phyloP scores from a whole-genome alignment of 2,329 filamentous ascomycete species.

The Ophiostoma ulmi region DNA sequence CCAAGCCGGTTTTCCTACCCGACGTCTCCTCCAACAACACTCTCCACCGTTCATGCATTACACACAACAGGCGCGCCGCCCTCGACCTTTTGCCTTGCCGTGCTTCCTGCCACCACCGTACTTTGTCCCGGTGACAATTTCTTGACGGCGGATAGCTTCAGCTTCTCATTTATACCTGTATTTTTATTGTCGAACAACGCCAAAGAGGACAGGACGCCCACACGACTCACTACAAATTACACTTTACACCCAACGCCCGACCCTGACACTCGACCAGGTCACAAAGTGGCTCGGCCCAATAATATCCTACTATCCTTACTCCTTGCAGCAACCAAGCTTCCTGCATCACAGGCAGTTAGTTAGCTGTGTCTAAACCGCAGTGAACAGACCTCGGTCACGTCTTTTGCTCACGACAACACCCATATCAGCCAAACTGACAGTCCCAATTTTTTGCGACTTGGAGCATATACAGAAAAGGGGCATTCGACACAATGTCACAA shows the following conservation, averaged over 20 bases:
- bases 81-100: neutral
- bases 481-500: slow-evolving; percentile 24
- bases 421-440: neutral
- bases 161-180: neutral
- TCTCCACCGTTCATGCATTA: slow-evolving; percentile 16
- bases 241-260: neutral
- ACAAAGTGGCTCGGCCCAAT: slow-evolving; percentile 9
- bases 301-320: neutral
- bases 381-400: neutral
- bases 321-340: slow-evolving; percentile 1
- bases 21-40: neutral
- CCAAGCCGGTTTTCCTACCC: neutral
- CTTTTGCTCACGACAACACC: neutral
- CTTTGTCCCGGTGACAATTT: slow-evolving; percentile 16
- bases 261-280: neutral
- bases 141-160: neutral
- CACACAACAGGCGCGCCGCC: slow-evolving; percentile 11
- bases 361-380: neutral
- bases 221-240: neutral
- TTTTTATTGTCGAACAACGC: neutral
- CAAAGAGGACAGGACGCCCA: neutral
- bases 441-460: neutral
- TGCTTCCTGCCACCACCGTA: neutral
- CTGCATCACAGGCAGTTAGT: neutral
- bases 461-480: neutral